A percentile compares a stretch with the other conserved stretches of the same genome.
Conservation (phyloP, 75 land plant species). For the Larix kaempferi region DNA sequence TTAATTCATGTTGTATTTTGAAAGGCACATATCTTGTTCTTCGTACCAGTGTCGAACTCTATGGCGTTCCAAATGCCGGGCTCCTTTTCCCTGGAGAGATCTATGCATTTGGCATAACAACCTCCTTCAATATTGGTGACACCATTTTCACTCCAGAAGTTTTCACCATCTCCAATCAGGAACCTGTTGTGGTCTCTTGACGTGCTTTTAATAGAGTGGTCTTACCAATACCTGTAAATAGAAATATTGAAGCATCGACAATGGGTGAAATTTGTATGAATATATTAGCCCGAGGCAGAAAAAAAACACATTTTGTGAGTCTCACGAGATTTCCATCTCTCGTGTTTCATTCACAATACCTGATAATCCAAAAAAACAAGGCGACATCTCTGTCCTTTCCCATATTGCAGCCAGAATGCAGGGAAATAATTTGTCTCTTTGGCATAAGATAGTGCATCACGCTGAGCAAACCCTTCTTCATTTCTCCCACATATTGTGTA, state of each 20-base stretch:
- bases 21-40: background rate
- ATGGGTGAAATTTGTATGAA: no score
- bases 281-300: no score
- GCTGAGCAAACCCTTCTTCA: no score
- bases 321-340: background rate
- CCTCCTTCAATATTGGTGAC: slow-evolving; percentile 99
- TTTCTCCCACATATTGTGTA: no score
- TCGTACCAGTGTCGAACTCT: slow-evolving; percentile 88
- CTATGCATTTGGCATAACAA: slow-evolving; percentile 97
- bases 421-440: no score
- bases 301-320: no score
- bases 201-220: no score
- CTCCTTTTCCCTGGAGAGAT: slow-evolving; percentile 80
- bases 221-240: slow-evolving; percentile 87
- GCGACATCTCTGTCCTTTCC: slow-evolving; percentile 97
- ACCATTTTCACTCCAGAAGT: slow-evolving; percentile 93
- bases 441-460: no score
- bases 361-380: slow-evolving; percentile 97
- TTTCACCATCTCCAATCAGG: slow-evolving; percentile 94
- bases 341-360: slow-evolving; percentile 28
- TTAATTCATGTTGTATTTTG: no score
- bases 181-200: slow-evolving; percentile 88
- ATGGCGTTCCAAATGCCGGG: slow-evolving; percentile 97
- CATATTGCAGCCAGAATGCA: no score
- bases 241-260: no score